Evolutionary conservation across 176 grass and related monocot species (phyloP), one percentile per base, ranked within the genome.

Genomic region (Bothriochloa decipiens): DNA sequence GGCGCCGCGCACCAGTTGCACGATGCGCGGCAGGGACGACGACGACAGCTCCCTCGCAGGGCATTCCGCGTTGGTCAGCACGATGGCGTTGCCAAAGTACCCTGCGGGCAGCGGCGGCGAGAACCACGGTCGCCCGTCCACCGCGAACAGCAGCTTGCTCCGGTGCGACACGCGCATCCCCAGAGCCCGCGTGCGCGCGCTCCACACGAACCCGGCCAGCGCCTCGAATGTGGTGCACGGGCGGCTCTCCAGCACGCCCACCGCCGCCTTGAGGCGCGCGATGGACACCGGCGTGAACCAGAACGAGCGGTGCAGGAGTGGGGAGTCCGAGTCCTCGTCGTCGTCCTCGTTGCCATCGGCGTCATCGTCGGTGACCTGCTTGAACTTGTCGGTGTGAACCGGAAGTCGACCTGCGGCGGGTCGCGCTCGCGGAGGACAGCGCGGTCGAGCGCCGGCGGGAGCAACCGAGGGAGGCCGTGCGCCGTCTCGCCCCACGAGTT

Each of bases 401-500:
- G 75, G 77, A 90, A 95, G 17, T 62, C 73, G 74, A 89, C 65
- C 57, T 53, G 73, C 28, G 86, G 88, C 18, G 90, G 93, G 60
- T 92, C 39, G n/a, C 90, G 85, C 20, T 88, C 72, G 81, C 81
- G 81, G 62, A 92, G 84, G 11, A 92, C 55, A 65, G 87, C 42
- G 61, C 90, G 88, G 72, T 95, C 83, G n/a, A 90, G 68, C 3
- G 81, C 82, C 4, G 93, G 90, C 35, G 85, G 85, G 4, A 88
- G 20, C 1, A 79, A 83, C 8, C 75, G 65, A 32, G 83, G 84
- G 62, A 86, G 52, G 62, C 85, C 85, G 11, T 87, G 74, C 11
- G 93, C 82, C n/a, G 83, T 92, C 76, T 92, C 93, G 16, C 88
- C 90, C 90, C 93, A 95, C 72, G 93, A 95, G 86, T 92, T 92